phyloP scores from a whole-genome alignment of 768 basidiomycete species.

The Scleroderma citrinum region DNA sequence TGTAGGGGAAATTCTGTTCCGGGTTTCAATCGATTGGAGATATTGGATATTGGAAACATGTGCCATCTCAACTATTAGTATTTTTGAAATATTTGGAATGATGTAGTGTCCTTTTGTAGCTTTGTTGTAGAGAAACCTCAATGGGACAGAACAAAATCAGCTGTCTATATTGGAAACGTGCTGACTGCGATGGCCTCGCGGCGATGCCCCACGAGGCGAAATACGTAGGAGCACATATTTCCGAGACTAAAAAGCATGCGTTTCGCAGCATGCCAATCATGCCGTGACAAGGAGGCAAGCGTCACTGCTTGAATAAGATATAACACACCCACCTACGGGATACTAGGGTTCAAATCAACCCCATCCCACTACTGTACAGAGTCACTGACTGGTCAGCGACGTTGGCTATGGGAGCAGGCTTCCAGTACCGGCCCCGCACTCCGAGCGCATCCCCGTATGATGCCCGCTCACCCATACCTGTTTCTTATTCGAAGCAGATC shows the following conservation, averaged over 20 bases:
- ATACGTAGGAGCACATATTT: constrained; percentile 21
- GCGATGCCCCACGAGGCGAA: constrained; percentile 22
- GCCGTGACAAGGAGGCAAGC: constrained; percentile 24
- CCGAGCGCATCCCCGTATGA: constrained; percentile 16
- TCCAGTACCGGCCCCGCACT: constrained; percentile 23
- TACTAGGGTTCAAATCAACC: constrained; percentile 12
- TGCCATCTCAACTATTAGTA: not conserved
- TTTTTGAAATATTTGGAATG: not conserved
- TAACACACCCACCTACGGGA: constrained; percentile 13
- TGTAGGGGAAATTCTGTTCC: constrained; percentile 10
- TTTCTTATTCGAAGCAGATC: constrained; percentile 17
- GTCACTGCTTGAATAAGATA: constrained; percentile 24
- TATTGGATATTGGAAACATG: not conserved
- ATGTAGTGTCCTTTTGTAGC: not conserved
- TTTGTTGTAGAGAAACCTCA: not conserved
- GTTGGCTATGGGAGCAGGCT: constrained; percentile 23
- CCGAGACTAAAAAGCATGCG: constrained; percentile 10
- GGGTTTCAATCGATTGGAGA: not conserved
- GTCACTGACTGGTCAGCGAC: constrained; percentile 11
- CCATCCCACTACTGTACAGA: constrained; percentile 5
- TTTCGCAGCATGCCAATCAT: constrained; percentile 25
- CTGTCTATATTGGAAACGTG: constrained; percentile 22
- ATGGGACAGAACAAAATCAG: not conserved
- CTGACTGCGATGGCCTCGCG: constrained; percentile 11
- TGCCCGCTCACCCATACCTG: constrained; percentile 8